These are phyloP conservation scores for Coniosporium tulheliwenetii DNA, from an alignment of 2,329 filamentous ascomycete species.

Conservation along the genomic window DNA sequence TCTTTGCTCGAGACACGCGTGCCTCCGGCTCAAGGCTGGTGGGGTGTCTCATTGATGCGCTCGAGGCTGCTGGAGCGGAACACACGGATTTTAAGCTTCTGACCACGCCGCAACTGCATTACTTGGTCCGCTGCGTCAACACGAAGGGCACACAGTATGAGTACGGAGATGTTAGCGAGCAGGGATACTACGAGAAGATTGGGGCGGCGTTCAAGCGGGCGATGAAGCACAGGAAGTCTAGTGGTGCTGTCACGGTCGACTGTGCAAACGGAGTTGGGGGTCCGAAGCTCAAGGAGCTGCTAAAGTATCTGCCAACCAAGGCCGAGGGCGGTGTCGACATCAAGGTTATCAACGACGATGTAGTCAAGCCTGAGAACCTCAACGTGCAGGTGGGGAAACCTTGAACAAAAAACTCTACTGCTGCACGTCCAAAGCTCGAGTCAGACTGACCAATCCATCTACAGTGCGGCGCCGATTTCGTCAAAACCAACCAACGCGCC, in stretches of 20 bases:
- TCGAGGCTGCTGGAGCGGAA: conserved; percentile 60
- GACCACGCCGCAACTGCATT: conserved; percentile 96
- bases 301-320: conserved; percentile 63
- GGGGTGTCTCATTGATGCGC: conserved; percentile 59
- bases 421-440: no score
- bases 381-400: conserved; percentile 63
- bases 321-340: conserved; percentile 58
- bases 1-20: conserved; percentile 85
- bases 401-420: no score
- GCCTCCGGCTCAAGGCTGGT: conserved; percentile 80
- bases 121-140: conserved; percentile 87
- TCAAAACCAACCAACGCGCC: conserved; percentile 91
- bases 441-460: neutral
- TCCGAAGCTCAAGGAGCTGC: conserved; percentile 71
- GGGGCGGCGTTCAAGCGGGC: conserved; percentile 69
- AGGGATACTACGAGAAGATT: conserved; percentile 91
- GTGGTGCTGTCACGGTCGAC: conserved; percentile 68
- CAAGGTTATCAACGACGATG: conserved; percentile 83
- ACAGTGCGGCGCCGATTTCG: conserved; percentile 85
- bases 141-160: conserved; percentile 74
- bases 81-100: conserved; percentile 77
- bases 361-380: conserved; percentile 73
- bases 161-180: conserved; percentile 79
- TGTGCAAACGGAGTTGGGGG: conserved; percentile 95
- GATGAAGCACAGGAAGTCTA: conserved; percentile 59